These are phyloP conservation scores for Vanrija pseudolonga DNA, from an alignment of 1,284 basidiomycete genomes.

Conservation along the genomic window DNA sequence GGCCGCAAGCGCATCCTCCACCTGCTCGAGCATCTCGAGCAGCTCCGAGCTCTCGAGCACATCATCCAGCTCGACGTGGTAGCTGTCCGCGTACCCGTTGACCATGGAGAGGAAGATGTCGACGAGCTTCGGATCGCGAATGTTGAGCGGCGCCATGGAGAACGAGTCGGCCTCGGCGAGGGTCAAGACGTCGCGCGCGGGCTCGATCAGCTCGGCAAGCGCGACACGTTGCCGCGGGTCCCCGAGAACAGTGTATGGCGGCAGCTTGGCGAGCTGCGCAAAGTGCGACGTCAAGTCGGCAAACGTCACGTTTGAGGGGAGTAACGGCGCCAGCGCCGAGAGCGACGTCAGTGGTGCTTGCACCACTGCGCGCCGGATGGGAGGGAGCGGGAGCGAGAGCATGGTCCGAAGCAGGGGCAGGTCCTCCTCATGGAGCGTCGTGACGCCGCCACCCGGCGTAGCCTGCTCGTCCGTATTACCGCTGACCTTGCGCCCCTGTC, in stretches of 20 bases:
- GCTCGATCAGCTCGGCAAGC: constrained; percentile 53
- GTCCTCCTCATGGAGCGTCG: constrained; percentile 66
- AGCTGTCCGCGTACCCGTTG: constrained; percentile 43
- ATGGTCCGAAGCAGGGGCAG: constrained; percentile 59
- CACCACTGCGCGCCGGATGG: constrained; percentile 52
- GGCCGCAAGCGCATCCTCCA: constrained; percentile 49
- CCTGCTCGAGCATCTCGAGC: constrained; percentile 51
- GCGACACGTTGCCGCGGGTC: constrained; percentile 43
- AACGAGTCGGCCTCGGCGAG: constrained; percentile 56
- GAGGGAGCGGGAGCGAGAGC: constrained; percentile 51
- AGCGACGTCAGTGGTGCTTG: constrained; percentile 44
- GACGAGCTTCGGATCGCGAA: constrained; percentile 49
- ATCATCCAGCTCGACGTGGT: constrained; percentile 46
- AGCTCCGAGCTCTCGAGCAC: constrained; percentile 49
- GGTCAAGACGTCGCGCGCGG: constrained; percentile 50
- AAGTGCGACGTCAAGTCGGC: constrained; percentile 35
- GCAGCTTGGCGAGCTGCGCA: constrained; percentile 52
- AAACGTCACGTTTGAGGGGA: constrained; percentile 46
- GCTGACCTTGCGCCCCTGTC: constrained; percentile 54
- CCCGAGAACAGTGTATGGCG: constrained; percentile 54
- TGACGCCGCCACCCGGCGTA: constrained; percentile 62
- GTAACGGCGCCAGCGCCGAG: constrained; percentile 44
- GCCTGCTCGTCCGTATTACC: constrained; percentile 31
- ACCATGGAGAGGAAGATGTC: constrained; percentile 47
- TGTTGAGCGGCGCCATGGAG: constrained; percentile 51